Evolutionary conservation across 352 stramenopile genomes (phyloP), one percentile per base, ranked within the genome.

Genomic region (Globisporangium cystogenes): DNA sequence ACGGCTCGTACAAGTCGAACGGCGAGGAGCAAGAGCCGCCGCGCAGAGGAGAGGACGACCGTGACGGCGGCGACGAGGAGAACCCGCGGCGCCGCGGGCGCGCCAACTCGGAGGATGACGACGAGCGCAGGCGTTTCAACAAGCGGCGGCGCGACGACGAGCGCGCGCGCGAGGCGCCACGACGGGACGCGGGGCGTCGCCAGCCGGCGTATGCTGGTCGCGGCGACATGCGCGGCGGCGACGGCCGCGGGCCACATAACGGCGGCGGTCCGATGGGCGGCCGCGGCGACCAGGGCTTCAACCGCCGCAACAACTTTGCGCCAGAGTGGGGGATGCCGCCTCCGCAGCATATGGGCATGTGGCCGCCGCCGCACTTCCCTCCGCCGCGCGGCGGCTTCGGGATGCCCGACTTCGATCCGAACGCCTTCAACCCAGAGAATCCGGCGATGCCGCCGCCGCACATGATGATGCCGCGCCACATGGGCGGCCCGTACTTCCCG

Each of bases 131-230:
- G 11, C 59, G 75, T 15, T 76, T 72, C 54, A 74, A 52, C 49
- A 90, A 90, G 51, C 75, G 77, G 4, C 71, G 67, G 61, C 75
- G 77, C 40, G 74, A 86, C 35, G 79, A 87, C 31, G 74, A 87
- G 50, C 62, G 52, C 27, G 21, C 48, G 18, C 39, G 58, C 11
- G 55, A 62, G 8, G 35, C 53, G 24, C 61, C 57, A 6, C 62
- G 67, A 31, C 53, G 67, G 57, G 65, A 67, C 47, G 44, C 33
- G 15, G 42, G 53, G 11, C 59, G 55, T 26, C 47, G 55, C 42
- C 59, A 57, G 16, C 46, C 57, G 57, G 23, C 27, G 67, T 80
- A 52, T 55, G 41, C 23, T 62, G 74, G 48, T 3, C 48, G 55
- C 16, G 55, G 55, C 23, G 48, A 56, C 16, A 69, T 74, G 60